A percentile compares a stretch with the other conserved stretches of the same genome.
Conservation (phyloP, 73 alveolate genomes). For the Paramecium sexaurelia region DNA sequence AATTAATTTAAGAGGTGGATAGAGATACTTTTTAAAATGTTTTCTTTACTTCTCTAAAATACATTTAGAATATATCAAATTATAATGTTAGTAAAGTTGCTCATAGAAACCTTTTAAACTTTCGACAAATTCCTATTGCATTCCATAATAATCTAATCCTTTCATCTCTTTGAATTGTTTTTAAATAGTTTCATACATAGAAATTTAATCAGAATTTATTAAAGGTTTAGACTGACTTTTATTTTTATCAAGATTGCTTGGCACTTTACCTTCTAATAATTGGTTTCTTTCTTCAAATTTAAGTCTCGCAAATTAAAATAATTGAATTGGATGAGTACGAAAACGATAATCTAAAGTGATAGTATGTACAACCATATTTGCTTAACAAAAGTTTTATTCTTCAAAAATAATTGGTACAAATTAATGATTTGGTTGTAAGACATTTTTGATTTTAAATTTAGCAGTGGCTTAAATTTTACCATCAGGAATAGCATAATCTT, state of each 20-base stretch:
- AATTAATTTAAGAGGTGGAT: slow-evolving; percentile 65
- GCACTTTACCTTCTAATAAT: slow-evolving; percentile 23
- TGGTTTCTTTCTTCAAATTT: slow-evolving; percentile 60
- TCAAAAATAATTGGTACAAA: slow-evolving; percentile 67
- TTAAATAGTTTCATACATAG: slow-evolving; percentile 61
- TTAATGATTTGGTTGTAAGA: slow-evolving; percentile 48
- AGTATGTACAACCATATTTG: slow-evolving; percentile 55
- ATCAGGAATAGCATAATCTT: slow-evolving; percentile 64
- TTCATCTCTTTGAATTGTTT: slow-evolving; percentile 57
- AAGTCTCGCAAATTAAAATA: slow-evolving; percentile 63
- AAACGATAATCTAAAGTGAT: slow-evolving; percentile 63
- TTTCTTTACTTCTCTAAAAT: slow-evolving; percentile 63
- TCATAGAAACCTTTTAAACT: slow-evolving; percentile 50
- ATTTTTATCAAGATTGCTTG: slow-evolving; percentile 16
- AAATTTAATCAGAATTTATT: slow-evolving; percentile 26
- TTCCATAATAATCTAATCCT: slow-evolving; percentile 64
- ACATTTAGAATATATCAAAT: slow-evolving; percentile 59
- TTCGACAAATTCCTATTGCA: slow-evolving; percentile 63
- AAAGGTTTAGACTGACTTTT: slow-evolving; percentile 10
- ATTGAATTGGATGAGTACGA: slow-evolving; percentile 60
- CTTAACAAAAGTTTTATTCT: slow-evolving; percentile 64
- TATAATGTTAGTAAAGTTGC: slow-evolving; percentile 54
- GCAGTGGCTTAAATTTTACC: slow-evolving; percentile 61
- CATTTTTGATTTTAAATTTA: slow-evolving; percentile 49
- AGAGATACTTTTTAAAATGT: slow-evolving; percentile 61